Evolutionary conservation across 2,329 filamentous ascomycete genomes (phyloP).

Genomic region (Colletotrichum sp.): DNA sequence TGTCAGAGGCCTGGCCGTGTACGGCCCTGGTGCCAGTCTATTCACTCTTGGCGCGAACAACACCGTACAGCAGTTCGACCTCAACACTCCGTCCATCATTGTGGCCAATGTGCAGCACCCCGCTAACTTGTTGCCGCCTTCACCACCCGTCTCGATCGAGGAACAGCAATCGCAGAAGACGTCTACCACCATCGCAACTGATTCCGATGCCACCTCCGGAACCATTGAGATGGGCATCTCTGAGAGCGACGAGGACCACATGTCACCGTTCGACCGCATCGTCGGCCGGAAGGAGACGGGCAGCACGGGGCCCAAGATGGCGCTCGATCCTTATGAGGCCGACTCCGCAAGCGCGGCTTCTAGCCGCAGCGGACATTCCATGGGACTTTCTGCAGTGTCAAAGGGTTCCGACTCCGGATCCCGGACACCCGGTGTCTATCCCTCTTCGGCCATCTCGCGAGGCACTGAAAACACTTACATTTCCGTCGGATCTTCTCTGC

Average conservation of each 20-base stretch:
- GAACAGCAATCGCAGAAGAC: conserved; percentile 64
- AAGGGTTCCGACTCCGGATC: conserved; percentile 59
- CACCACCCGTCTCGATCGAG: conserved; percentile 81
- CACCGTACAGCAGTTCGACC: conserved; percentile 93
- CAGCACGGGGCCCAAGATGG: conserved; percentile 54
- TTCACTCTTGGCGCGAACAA: conserved; percentile 90
- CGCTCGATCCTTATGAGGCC: conserved; percentile 54
- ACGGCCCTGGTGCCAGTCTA: conserved; percentile 87
- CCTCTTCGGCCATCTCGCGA: conserved; percentile 57
- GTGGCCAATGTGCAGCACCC: conserved; percentile 89
- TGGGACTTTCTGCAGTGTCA: conserved; percentile 62
- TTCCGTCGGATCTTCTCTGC: conserved; percentile 67
- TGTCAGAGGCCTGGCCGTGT: conserved; percentile 82
- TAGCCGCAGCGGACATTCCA: conserved; percentile 49
- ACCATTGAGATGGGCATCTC: conserved; percentile 65
- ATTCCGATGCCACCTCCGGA: conserved; percentile 60
- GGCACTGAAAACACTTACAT: conserved; percentile 70
- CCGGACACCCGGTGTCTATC: conserved; percentile 54
- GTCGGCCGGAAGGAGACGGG: conserved; percentile 71
- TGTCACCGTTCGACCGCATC: conserved; percentile 78
- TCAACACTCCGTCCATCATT: conserved; percentile 81
- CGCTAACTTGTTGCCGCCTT: conserved; percentile 78
- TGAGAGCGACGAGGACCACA: conserved; percentile 78
- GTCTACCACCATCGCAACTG: conserved; percentile 51
- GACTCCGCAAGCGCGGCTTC: conserved; percentile 72